Base-by-base conservation (phyloP, 2,329 filamentous ascomycete species). In the Lachnellula occidentalis region DNA sequence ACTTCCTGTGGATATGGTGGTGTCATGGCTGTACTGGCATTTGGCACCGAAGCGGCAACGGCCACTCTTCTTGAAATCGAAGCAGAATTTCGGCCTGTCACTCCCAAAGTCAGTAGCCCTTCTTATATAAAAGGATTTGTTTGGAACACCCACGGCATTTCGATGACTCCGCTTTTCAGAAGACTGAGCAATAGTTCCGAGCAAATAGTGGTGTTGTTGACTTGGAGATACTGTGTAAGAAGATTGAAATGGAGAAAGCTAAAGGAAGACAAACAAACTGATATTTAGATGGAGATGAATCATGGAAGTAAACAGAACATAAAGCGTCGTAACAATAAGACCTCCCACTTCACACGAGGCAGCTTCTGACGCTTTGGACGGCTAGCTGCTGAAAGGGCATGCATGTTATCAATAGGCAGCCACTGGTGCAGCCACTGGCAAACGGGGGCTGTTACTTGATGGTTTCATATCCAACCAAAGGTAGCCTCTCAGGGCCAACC, bases 21-120 rank as follows among this genome's bases (percentile, higher is more conserved):
- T 52, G 34, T 57, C 54, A 59, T 64, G 61, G 41, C 58, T 59
- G 55, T 56, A 64, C 55, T 47, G 52, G 37, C 60, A 64, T 24
- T 54, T 37, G 47, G 36, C 46, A n/a, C 59, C 59, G 34, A 55
- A 58, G 34, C 42, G 53, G 53, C 61, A 64, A 52, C 37, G 43
- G n/a, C 61, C 60, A 11, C 55, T 52, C 9, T 31, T 31, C 52
- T 57, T 45, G 45, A 64, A 61, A 51, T 59, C 52, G 41, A 58
- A 62, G 55, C 61, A 62, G 46, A 24, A 41, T 37, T 36, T 48
- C 47, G 58, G 52, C 50, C 58, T 62, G 43, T 61, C 55, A 45
- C 54, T 54, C 42, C 57, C 56, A 34, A 56, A 55, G 49, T 58
- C 37, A 61, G 50, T 56, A 48, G 45, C 50, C 48, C 45, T 55